Conservation (phyloP, 352 stramenopile species). For the Pythium apleroticum region DNA sequence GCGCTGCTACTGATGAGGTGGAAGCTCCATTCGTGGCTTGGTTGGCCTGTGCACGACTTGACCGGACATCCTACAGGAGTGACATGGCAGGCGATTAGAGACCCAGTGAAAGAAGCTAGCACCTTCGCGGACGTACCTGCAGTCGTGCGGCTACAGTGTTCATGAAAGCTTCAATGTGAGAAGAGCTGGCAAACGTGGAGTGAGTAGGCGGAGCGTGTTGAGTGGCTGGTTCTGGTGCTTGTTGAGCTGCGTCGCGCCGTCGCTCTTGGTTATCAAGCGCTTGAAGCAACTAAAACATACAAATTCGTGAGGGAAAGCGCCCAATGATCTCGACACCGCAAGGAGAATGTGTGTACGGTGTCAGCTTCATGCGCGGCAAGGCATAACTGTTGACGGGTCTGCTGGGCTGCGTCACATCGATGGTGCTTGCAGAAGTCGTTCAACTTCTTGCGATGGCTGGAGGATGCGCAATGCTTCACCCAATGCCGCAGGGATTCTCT, state of each 20-base stretch:
- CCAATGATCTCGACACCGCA: no score
- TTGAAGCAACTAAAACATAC: not conserved
- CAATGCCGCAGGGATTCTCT: conserved; percentile 21
- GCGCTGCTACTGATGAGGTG: not conserved
- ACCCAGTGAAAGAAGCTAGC: not conserved
- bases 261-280: not conserved
- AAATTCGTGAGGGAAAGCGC: no score
- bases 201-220: not conserved
- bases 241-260: not conserved
- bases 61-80: not conserved
- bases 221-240: not conserved
- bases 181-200: not conserved
- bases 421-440: conserved; percentile 53
- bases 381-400: conserved; percentile 39
- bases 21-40: not conserved
- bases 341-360: conserved; percentile 29
- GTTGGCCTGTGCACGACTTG: not conserved
- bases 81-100: not conserved
- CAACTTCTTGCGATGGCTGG: conserved; percentile 37
- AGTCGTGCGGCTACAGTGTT: conserved; percentile 40
- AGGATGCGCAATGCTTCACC: conserved; percentile 41
- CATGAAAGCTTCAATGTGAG: conserved; percentile 39
- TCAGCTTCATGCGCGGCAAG: conserved; percentile 26
- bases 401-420: conserved; percentile 49
- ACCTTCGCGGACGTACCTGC: conserved; percentile 9